Evolutionary conservation across 805 yeast genomes (phyloP).

Genomic region (Candida chauliodis): DNA sequence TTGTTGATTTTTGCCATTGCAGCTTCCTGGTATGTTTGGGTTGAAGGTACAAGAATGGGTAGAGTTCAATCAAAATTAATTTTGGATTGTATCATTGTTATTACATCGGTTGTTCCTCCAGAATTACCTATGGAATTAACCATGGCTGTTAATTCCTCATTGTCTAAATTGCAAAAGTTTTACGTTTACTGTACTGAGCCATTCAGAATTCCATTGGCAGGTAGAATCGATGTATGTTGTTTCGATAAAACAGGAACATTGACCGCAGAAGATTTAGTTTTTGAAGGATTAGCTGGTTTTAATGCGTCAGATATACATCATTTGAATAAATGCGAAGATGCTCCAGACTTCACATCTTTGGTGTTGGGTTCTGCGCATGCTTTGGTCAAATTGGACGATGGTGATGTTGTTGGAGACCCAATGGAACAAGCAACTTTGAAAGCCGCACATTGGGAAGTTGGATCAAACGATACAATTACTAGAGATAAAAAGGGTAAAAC

Average conservation of each 20-base stretch:
- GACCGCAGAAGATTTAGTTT: conserved; percentile 93
- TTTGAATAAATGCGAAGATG: conserved; percentile 54
- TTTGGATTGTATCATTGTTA: conserved; percentile 90
- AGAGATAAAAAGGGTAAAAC: conserved; percentile 30
- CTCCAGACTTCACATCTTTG: conserved; percentile 63
- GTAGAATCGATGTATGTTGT: conserved; percentile 97
- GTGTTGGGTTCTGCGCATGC: conserved; percentile 97
- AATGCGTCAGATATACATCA: conserved; percentile 48
- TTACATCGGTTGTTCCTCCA: conserved; percentile 98
- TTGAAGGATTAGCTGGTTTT: conserved; percentile 94
- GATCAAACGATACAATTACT: conserved; percentile 66
- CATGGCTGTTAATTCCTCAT: conserved; percentile 92
- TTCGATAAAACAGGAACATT: conserved; percentile 98
- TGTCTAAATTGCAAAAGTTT: conserved; percentile 81
- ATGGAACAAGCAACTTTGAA: conserved; percentile 96
- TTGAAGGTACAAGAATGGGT: conserved; percentile 94
- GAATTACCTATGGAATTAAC: conserved; percentile 99
- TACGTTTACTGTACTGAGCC: conserved; percentile 98
- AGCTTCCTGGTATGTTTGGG: conserved; percentile 98
- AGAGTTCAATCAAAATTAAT: conserved; percentile 91
- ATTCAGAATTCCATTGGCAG: conserved; percentile 95
- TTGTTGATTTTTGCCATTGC: conserved; percentile 86
- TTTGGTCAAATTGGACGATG: conserved; percentile 88
- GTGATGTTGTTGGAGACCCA: conserved; percentile 98
- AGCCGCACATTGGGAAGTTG: conserved; percentile 83